These are phyloP conservation scores for Naganishia randhawae DNA, from an alignment of 768 basidiomycete genomes.

Conservation along the genomic window DNA sequence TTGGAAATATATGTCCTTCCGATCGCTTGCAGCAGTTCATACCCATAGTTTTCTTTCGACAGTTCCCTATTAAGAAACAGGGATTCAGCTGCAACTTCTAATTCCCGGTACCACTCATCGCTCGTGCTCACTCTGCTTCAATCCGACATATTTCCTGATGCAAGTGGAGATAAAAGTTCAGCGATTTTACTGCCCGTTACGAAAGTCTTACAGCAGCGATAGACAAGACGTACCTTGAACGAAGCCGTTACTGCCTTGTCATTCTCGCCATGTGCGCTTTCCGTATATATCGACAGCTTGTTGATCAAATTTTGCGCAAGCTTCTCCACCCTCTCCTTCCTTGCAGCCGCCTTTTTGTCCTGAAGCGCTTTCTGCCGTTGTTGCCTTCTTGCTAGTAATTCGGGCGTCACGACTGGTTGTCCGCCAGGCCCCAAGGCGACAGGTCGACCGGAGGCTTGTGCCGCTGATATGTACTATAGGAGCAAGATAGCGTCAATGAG, in stretches of 20 bases:
- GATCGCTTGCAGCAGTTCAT: slow-evolving; percentile 49
- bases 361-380: slow-evolving; percentile 37
- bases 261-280: slow-evolving; percentile 43
- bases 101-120: slow-evolving; percentile 18
- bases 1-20: slow-evolving; percentile 48
- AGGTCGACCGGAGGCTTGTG: neutral
- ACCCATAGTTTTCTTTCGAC: slow-evolving; percentile 50
- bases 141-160: slow-evolving; percentile 44
- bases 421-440: slow-evolving; percentile 41
- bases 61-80: slow-evolving; percentile 36
- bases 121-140: slow-evolving; percentile 40
- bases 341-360: slow-evolving; percentile 42
- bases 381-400: slow-evolving; percentile 42
- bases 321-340: slow-evolving; percentile 48
- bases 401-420: slow-evolving; percentile 43
- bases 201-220: too few species aligned
- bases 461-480: slow-evolving; percentile 3
- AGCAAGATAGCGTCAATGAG: too few species aligned
- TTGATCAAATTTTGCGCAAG: slow-evolving; percentile 44
- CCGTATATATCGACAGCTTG: slow-evolving; percentile 49
- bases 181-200: too few species aligned
- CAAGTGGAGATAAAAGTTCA: neutral
- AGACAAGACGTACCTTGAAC: slow-evolving; percentile 43
- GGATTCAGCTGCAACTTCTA: neutral
- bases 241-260: slow-evolving; percentile 43